Base-by-base conservation (phyloP, 139 green algal genomes). In the Parachlorella kessleri region DNA sequence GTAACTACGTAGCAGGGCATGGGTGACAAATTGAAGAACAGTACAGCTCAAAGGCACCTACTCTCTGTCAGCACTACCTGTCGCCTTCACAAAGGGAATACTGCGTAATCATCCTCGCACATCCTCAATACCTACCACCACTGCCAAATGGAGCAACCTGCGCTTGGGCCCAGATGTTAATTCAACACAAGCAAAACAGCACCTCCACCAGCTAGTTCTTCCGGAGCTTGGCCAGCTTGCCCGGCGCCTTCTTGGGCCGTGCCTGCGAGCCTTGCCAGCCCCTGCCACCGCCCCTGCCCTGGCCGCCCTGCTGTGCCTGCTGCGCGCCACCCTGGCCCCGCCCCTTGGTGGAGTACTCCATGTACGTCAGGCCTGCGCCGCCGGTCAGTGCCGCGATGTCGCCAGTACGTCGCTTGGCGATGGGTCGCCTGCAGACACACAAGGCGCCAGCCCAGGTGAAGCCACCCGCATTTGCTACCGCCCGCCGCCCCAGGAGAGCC, bases 351-450 rank as follows among this genome's bases (percentile, higher is more conserved):
- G 39, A 40, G 53, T 81, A 96, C 83, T 97, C 92, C 83, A 96
- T 77, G 82, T 97, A 96, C 2, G 78, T 81, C 66, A 93, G 82
- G 36, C 94, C 94, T 3, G 78, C 53, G 1, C 85, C 94, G n/a
- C 94, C 94, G 5, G 90, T 93, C n/a, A 97, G 86, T n/a, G 80
- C 78, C 30, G 86, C 78, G 77, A 97, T 92, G 71, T 81, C 87
- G 63, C 89, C 92, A n/a, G 75, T 73, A 24, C 77, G 87, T n/a
- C 93, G 88, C 38, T 80, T 77, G 4, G 81, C 81, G 5, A n/a
- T 66, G 68, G 66, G 35, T 63, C 76, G 4, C 38, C 70, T 75
- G 79, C 75, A 35, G 48, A 14, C 48, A 59, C 78, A 55, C 66
- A 72, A 18, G 32, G 66, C 30, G 8, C n/a, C 30, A 18, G 24